Base-by-base conservation (phyloP, 306 rosid species). In the Lathyrus oleraceus region DNA sequence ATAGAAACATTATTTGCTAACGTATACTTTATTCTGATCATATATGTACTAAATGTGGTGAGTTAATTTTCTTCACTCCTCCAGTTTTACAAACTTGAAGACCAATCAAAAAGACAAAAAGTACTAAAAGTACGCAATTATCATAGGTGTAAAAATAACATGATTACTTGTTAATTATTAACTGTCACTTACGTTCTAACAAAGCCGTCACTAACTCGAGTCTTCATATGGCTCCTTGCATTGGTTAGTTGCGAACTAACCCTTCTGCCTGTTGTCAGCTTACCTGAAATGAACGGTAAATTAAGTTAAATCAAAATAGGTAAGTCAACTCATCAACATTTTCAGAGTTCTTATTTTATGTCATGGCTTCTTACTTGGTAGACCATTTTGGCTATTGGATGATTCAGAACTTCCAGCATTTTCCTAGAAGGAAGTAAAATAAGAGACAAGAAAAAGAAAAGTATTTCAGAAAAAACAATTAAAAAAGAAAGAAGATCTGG, bases 121-220 rank as follows among this genome's bases (percentile, higher is more conserved):
- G 48, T 38, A 21, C 69, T 40, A 62, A 21, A 63, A 56, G 74
- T 39, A 67, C 10, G 20, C 15, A 70, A 25, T 51, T 43, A 21
- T 35, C 52, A 69, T 13, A 25, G 62, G 61, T 63, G 52, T 44
- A 20, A 65, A 51, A 49, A 49, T 69, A 19, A 74, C 67, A 65
- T 52, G 71, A 57, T 49, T 19, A 17, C 56, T 49, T 49, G 20
- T 49, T 45, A 45, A 13, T 44, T 35, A 35, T 13, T n/a, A 47
- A 71, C 35, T 53, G 58, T 64, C 64, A 85, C 97, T 88, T 70
- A 93, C 98, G 48, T 90, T 65, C 57, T 82, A 70, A 82, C 78
- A 85, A 79, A 85, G 45, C 85, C 86, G 70, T 90, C 93, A 82
- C 97, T 93, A 57, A 61, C 90, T 79, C 87, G 81, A 73, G 80